phyloP scores from a whole-genome alignment of 2,329 filamentous ascomycete species.

The Aspergillus neotritici region DNA sequence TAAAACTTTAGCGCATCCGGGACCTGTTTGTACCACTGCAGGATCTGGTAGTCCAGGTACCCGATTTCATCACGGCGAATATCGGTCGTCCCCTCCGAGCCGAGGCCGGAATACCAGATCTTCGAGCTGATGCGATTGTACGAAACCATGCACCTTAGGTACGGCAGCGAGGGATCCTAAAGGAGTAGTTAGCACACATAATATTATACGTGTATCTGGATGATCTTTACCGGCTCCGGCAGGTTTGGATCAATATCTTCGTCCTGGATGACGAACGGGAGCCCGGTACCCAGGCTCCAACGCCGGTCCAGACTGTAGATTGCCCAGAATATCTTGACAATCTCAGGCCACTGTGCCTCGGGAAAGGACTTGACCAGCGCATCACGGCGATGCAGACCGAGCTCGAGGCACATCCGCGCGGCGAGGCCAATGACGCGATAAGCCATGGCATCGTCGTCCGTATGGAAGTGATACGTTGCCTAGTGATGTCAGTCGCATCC shows the following conservation, averaged over 20 bases:
- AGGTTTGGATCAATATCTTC: constrained; percentile 75
- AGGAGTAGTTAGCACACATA: not conserved
- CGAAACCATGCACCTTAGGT: constrained; percentile 75
- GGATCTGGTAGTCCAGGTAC: constrained; percentile 73
- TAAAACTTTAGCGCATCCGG: constrained; percentile 60
- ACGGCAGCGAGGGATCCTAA: constrained; percentile 52
- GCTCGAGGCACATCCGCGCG: constrained; percentile 69
- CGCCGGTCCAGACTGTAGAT: constrained; percentile 78
- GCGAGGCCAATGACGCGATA: constrained; percentile 85
- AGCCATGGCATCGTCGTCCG: constrained; percentile 76
- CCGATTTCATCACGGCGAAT: constrained; percentile 70
- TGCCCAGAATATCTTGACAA: constrained; percentile 75
- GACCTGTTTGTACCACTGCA: constrained; percentile 78
- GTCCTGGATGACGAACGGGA: constrained; percentile 81
- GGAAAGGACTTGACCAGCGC: constrained; percentile 63
- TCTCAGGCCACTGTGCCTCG: constrained; percentile 61
- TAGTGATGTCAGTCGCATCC: constrained; percentile 24
- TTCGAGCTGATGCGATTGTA: constrained; percentile 79
- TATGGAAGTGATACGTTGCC: constrained; percentile 76
- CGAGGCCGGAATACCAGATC: constrained; percentile 76
- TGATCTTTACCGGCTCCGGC: constrained; percentile 62
- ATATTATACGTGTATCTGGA: not conserved
- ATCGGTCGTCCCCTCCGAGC: constrained; percentile 60
- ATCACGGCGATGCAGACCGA: constrained; percentile 76
- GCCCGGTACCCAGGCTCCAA: constrained; percentile 84